Base-by-base conservation (phyloP, 192 early-diverging fungal species). In the Coemansia sp. region DNA sequence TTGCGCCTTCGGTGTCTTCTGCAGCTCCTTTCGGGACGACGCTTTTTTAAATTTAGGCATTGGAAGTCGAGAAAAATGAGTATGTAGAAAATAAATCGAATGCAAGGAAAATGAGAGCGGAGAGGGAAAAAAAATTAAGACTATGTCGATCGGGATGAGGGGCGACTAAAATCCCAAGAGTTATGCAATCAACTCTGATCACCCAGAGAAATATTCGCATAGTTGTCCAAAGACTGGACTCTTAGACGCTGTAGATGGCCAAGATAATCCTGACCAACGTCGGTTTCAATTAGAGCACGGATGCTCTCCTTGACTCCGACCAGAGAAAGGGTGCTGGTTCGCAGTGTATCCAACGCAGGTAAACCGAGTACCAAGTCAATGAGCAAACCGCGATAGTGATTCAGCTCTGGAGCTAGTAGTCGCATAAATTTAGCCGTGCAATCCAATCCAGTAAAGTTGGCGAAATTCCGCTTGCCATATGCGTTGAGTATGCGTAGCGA, bases 401-500 rank as follows among this genome's bases (percentile, higher is more conserved):
- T 9, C 40, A 42, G 10, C 40, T 42, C 40, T 42, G 40, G 40
- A 4, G 40, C 40, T 14, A 42, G 11, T 2, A 42, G 16, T 4
- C 40, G 40, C 40, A 4, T 42, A 2, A 3, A 16, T 14, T 16
- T 4, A 16, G 40, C 13, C 11, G 4, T 42, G 16, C 3, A 0
- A 16, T 42, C 13, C 3, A 16, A 0, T 3, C 13, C 13, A 4
- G 0, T 4, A 42, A 0, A 4, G 4, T 4, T 4, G 4, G 2
- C 11, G 13, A 42, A 42, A 16, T 42, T 16, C 3, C 14, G 40
- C 40, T 42, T 3, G 11, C 13, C 40, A 4, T 42, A 16, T 3
- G 40, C 40, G 16, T 42, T 42, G 13, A 42, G 16, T 16, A 42
- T 11, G 40, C 40, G 0, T 16, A 42, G 40, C 16, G 40, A 42